A percentile compares a stretch with the other conserved stretches of the same genome.
Conservation (phyloP, 768 basidiomycete genomes). For the Hygrocybe coccinea region DNA sequence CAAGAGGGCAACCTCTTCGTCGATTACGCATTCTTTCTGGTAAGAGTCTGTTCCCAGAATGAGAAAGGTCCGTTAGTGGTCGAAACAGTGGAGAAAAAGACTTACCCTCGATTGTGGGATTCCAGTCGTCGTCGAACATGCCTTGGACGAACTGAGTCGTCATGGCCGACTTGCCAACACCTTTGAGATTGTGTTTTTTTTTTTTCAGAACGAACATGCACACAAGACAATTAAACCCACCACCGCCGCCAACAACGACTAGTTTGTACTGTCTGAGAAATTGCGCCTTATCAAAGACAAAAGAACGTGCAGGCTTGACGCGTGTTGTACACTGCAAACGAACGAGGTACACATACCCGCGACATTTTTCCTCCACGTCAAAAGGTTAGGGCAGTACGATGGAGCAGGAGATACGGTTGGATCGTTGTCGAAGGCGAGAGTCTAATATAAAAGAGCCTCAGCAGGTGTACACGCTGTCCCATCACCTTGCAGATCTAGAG, state of each 20-base stretch:
- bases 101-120: slow-evolving; percentile 91
- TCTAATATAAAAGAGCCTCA: no score
- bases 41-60: slow-evolving; percentile 72
- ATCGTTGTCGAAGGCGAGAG: no score
- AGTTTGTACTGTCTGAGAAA: slow-evolving; percentile 97
- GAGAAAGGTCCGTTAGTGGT: slow-evolving; percentile 7
- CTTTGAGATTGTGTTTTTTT: slow-evolving; percentile 24
- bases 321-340: no score
- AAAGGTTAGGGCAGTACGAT: no score
- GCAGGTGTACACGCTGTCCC: no score
- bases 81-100: slow-evolving; percentile 12
- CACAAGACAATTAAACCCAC: slow-evolving; percentile 32
- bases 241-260: slow-evolving; percentile 97
- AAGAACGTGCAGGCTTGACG: not conserved
- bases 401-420: no score
- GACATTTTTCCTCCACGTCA: no score
- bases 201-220: not conserved
- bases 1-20: slow-evolving; percentile 96
- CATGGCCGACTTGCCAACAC: slow-evolving; percentile 73
- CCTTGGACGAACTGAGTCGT: slow-evolving; percentile 99
- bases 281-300: slow-evolving; percentile 73
- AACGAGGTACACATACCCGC: no score
- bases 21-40: slow-evolving; percentile 94
- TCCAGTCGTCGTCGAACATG: slow-evolving; percentile 87
- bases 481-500: no score